Evolutionary conservation across 225 moss, liverwort and hornwort genomes (phyloP).

Genomic region (Marchantia polymorpha): DNA sequence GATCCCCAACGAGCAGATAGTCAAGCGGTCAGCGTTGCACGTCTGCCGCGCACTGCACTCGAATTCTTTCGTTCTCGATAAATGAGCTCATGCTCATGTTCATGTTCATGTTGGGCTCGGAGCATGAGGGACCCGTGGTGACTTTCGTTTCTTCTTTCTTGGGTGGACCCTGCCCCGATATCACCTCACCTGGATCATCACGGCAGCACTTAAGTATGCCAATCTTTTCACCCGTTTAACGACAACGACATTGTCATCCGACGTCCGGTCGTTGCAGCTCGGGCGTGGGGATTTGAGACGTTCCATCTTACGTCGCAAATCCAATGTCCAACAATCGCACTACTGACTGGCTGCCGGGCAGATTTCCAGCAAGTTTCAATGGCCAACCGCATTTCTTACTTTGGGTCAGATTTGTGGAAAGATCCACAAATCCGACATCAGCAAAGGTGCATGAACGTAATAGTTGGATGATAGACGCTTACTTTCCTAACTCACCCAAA

Average conservation of each 20-base stretch:
- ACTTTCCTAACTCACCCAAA: too few relatives aligned
- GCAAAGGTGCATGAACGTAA: neutral
- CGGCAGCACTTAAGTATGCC: neutral
- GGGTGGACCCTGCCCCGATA: neutral
- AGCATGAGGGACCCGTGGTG: neutral
- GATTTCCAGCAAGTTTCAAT: neutral
- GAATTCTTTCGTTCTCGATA: neutral
- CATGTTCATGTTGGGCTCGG: neutral
- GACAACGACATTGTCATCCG: neutral
- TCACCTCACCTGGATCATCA: neutral
- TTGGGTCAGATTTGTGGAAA: too few relatives aligned
- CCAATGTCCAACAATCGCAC: neutral
- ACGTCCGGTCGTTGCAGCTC: neutral
- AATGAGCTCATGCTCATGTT: neutral
- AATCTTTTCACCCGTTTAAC: neutral
- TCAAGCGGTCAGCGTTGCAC: neutral
- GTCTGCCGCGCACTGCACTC: neutral
- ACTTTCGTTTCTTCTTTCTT: neutral
- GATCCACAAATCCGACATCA: neutral
- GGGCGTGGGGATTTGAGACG: neutral
- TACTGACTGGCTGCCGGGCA: neutral
- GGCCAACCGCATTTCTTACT: neutral
- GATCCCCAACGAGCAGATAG: neutral
- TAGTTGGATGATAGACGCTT: too few relatives aligned
- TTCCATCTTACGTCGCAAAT: neutral